phyloP scores from a whole-genome alignment of 345 rosid genomes.

The Salix arbutifolia region DNA sequence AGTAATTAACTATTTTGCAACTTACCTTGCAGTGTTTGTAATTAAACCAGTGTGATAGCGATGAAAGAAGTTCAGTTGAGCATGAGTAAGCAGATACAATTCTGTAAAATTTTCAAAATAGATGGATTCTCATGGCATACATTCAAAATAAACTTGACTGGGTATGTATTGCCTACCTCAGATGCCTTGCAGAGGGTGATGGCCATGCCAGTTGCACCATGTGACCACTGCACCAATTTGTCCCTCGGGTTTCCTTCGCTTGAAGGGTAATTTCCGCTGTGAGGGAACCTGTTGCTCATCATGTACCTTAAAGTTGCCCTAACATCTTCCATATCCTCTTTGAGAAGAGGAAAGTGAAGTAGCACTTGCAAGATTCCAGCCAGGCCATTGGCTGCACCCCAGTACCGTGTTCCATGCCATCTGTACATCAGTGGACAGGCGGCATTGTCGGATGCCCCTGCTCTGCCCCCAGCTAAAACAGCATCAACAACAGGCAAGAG shows the following conservation, averaged over 20 bases:
- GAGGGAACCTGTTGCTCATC: constrained; percentile 78
- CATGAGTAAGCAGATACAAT: not conserved
- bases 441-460: constrained; percentile 65
- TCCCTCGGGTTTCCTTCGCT: constrained; percentile 90
- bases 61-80: not conserved
- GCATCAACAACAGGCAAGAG: constrained; percentile 70
- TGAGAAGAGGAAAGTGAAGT: constrained; percentile 64
- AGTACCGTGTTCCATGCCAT: constrained; percentile 89
- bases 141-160: not conserved
- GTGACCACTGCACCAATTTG: constrained; percentile 85
- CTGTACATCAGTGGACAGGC: constrained; percentile 86
- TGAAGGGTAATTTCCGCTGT: constrained; percentile 79
- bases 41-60: not conserved
- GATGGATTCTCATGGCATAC: not conserved
- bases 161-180: constrained; percentile 32
- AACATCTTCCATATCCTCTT: constrained; percentile 56
- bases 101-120: no score
- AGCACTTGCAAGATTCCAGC: constrained; percentile 83
- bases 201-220: constrained; percentile 77
- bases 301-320: constrained; percentile 76
- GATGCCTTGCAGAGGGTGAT: constrained; percentile 85
- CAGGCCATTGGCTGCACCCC: constrained; percentile 92
- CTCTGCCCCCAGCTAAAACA: constrained; percentile 78
- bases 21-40: not conserved
- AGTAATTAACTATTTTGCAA: not conserved